Percentiles rank a stretch among this genome's conserved stretches.
Evolutionary conservation across 1,284 basidiomycete genomes (phyloP).

Genomic region (Naganishia sp.): DNA sequence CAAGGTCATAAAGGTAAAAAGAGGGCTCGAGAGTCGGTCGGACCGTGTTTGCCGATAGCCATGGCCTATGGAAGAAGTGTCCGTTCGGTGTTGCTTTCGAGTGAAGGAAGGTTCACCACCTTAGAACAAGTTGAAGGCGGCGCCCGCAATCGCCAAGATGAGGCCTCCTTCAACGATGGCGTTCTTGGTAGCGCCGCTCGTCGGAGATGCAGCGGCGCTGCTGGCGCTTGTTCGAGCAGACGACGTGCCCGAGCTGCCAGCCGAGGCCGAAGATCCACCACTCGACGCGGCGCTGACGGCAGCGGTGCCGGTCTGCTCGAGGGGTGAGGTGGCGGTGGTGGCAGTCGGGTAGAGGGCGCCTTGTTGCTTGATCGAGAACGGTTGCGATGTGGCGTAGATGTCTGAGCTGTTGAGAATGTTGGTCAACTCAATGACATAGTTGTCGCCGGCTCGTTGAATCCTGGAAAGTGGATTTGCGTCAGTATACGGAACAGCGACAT

Average conservation of each 20-base stretch:
- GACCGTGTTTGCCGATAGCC: too few species aligned
- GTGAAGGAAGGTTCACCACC: background rate
- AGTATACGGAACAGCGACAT: background rate
- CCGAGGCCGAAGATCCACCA: slow-evolving; percentile 4
- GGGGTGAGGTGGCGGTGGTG: slow-evolving; percentile 30
- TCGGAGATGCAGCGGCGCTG: slow-evolving; percentile 8
- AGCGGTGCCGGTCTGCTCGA: slow-evolving; percentile 21
- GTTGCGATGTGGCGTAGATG: slow-evolving; percentile 64
- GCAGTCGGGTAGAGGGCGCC: slow-evolving; percentile 64
- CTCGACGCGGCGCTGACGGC: slow-evolving; percentile 10
- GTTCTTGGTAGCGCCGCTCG: slow-evolving; percentile 22
- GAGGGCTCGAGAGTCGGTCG: too few species aligned
- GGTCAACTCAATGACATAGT: slow-evolving; percentile 64
- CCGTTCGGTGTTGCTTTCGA: too few species aligned
- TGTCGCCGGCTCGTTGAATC: slow-evolving; percentile 55
- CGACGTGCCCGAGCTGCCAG: background rate
- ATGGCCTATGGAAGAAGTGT: too few species aligned
- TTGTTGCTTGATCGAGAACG: slow-evolving; percentile 67
- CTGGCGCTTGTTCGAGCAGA: slow-evolving; percentile 2
- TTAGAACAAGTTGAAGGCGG: slow-evolving; percentile 7
- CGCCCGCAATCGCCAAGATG: slow-evolving; percentile 10
- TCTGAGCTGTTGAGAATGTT: slow-evolving; percentile 61
- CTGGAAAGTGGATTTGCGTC: background rate
- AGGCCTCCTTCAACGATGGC: slow-evolving; percentile 11
- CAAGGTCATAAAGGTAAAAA: too few species aligned